Conservation (phyloP, 768 basidiomycete genomes). For the Austroboletus festivus region DNA sequence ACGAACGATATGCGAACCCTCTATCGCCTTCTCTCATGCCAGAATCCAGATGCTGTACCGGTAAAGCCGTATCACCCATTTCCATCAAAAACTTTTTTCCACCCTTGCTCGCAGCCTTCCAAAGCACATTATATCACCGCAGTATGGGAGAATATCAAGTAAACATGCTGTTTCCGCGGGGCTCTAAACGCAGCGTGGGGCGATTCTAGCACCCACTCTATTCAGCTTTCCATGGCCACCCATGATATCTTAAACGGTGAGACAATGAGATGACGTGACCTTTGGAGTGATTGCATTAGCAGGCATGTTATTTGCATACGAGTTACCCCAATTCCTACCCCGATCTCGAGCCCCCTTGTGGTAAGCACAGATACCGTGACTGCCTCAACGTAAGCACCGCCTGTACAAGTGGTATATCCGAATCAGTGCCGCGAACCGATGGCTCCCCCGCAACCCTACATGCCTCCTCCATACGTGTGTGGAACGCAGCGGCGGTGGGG, state of each 20-base stretch:
- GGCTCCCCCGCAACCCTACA: slow-evolving; percentile 11
- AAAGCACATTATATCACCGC: background rate
- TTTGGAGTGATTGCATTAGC: background rate
- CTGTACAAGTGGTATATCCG: background rate
- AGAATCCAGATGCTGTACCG: too few relatives aligned
- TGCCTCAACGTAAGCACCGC: slow-evolving; percentile 3
- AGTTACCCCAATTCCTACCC: background rate
- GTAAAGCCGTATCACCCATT: too few relatives aligned
- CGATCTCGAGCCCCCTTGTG: background rate
- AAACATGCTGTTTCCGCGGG: background rate
- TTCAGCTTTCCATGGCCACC: too few relatives aligned
- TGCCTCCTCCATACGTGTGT: slow-evolving; percentile 10
- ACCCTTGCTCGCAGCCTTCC: slow-evolving; percentile 1
- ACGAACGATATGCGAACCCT: background rate
- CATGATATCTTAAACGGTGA: background rate
- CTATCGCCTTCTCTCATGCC: too few relatives aligned
- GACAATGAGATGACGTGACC: background rate
- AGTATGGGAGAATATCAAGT: background rate
- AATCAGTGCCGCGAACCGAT: slow-evolving; percentile 3
- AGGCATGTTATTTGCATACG: background rate
- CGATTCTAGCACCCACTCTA: background rate
- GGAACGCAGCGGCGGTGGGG: slow-evolving; percentile 2
- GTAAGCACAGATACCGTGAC: slow-evolving; percentile 1
- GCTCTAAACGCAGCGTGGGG: background rate
- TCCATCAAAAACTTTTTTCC: background rate